phyloP scores from a whole-genome alignment of 805 yeast genomes.

The Sungouiozyma ichnusensis region DNA sequence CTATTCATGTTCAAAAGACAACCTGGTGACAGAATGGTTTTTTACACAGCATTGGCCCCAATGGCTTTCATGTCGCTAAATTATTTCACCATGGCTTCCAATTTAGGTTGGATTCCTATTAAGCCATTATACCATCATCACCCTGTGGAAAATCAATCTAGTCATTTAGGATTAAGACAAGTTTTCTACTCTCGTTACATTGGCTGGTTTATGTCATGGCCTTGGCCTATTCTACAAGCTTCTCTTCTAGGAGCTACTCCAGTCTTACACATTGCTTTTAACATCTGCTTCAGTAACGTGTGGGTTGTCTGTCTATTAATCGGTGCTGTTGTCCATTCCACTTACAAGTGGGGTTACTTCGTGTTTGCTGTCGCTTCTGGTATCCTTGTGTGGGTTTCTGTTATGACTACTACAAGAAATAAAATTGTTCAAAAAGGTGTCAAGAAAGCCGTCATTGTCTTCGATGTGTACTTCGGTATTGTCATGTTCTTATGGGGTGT shows the following conservation, averaged over 20 bases:
- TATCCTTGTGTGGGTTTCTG: constrained; percentile 12
- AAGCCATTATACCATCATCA: constrained; percentile 43
- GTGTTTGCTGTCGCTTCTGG: constrained; percentile 29
- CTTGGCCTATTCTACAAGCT: constrained; percentile 36
- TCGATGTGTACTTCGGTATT: constrained; percentile 13
- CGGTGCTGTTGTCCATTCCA: constrained; percentile 34
- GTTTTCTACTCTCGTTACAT: constrained; percentile 46
- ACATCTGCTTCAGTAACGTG: constrained; percentile 30
- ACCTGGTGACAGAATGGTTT: constrained; percentile 28
- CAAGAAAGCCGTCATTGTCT: constrained; percentile 16
- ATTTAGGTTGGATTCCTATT: constrained; percentile 45
- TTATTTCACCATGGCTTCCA: constrained; percentile 50
- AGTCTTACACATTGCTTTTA: constrained; percentile 19
- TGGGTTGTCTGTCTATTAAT: constrained; percentile 36
- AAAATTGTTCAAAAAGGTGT: constrained; percentile 12
- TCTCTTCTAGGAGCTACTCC: constrained; percentile 20
- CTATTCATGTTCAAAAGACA: constrained; percentile 23
- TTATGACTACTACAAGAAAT: constrained; percentile 22
- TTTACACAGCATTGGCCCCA: constrained; percentile 34
- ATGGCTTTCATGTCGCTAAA: constrained; percentile 36
- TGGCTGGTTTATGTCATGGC: constrained; percentile 45
- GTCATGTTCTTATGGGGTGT: constrained; percentile 34
- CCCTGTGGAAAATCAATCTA: constrained; percentile 21
- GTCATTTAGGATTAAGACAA: constrained; percentile 36
- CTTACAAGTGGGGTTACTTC: constrained; percentile 44